Evolutionary conservation across 2,329 filamentous ascomycete species (phyloP).

Genomic region (Zopfia rhizophila): DNA sequence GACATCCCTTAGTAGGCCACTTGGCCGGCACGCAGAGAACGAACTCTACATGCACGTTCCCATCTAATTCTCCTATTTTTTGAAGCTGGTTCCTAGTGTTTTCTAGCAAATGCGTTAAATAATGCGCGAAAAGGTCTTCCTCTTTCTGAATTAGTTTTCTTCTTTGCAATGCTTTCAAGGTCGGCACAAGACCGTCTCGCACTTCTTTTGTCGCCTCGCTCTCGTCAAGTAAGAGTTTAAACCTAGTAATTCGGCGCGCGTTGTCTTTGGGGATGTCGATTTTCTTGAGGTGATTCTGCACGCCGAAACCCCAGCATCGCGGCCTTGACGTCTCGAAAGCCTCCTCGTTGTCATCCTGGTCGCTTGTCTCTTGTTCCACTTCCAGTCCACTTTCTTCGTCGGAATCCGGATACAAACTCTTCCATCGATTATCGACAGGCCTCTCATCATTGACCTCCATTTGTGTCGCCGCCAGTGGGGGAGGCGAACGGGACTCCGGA

Average conservation of each 20-base stretch:
- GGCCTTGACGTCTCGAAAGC: no score
- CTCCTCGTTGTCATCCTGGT: no score
- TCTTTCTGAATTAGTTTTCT: conserved; percentile 14
- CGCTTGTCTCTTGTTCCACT: no score
- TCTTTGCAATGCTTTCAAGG: conserved; percentile 13
- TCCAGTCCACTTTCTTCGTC: conserved; percentile 1
- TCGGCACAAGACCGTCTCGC: conserved; percentile 4
- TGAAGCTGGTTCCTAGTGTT: conserved; percentile 19
- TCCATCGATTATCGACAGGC: not conserved
- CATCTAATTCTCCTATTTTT: conserved; percentile 3
- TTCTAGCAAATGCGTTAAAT: conserved; percentile 21
- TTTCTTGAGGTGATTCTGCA: conserved; percentile 19
- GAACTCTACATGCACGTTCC: conserved; percentile 20
- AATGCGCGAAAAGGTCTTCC: conserved; percentile 21
- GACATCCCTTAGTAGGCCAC: conserved; percentile 27
- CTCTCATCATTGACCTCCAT: not conserved
- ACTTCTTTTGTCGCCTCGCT: conserved; percentile 13
- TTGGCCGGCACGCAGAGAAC: conserved; percentile 32
- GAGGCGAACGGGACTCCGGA: no score
- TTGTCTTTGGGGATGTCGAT: conserved; percentile 17
- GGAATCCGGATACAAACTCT: not conserved
- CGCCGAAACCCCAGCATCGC: conserved; percentile 24
- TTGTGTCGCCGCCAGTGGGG: no score
- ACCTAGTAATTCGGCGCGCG: conserved; percentile 13
- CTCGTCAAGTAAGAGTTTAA: conserved; percentile 22